Evolutionary conservation across 1,284 basidiomycete species (phyloP), one percentile per base, ranked within the genome.

Genomic region (Coriolopsis trogii): DNA sequence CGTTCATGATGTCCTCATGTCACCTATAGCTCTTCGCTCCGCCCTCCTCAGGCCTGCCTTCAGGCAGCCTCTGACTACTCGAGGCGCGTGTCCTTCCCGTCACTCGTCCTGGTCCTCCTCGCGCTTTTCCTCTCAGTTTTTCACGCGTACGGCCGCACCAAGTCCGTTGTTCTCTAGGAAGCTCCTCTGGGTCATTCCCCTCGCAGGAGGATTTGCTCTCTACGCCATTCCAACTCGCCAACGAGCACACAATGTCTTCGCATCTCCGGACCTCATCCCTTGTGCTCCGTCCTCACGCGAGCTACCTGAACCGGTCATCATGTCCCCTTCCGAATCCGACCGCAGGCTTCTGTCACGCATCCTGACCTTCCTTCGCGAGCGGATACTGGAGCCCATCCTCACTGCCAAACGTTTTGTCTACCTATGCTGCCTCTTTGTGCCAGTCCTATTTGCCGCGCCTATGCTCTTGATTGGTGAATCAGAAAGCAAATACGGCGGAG

Each of bases 361-460:
- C 37, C 41, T 69, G 9, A 56, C 64, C 4, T 65, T 87, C 36
- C 63, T 90, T 12, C 73, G 72, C 31, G 75, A 77, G 41, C 69
- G 77, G 53, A 73, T 99, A 63, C 81, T 91, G 78, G 95, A 98
- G 67, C 96, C 95, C 2, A 68, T 98, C 47, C 79, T 91, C 33
- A 98, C 94, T 0, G 79, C 88, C 10, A 74, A 82, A 47, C 84
- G 96, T 24, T 98, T 99, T 72, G 70, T 95, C 29, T 84, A 91
- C 62, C 83, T 99, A 16, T 85, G 90, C 54, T 69, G 81, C 56
- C 77, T 98, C 41, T 99, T 99, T 70, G 71, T 89, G 1, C 96
- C 96, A 0, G 93, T 98, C 51, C 82, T 99, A 46, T 44, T 97
- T 40, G 78, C 86, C 0, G 78, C 85, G 23, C 96, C 96, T 0